Base-by-base conservation (phyloP, 805 yeast species). In the Isabelozyma pseudorhagii region DNA sequence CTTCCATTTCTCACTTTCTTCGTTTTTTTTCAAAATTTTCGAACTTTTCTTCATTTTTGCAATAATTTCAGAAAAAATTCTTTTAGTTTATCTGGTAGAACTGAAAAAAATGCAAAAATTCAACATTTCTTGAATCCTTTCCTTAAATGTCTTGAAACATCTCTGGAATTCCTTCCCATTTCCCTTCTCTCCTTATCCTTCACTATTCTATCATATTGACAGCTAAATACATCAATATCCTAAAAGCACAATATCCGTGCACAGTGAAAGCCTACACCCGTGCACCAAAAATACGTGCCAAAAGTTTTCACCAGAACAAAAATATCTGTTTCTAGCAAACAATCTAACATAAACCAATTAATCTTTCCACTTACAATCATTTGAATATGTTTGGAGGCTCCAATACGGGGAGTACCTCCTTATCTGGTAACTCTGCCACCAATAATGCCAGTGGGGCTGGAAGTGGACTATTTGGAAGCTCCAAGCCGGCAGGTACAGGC, bases 391-490 rank as follows among this genome's bases (percentile, higher is more conserved):
- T 47, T 43, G 50, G 50, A 29, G 21, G 18, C 28, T 36, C 31
- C n/a, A 42, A 15, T 14, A 43, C 36, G 21, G 25, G 46, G n/a
- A 14, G 27, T 13, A 13, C 40, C 15, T 46, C 49, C 28, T 44
- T 45, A 13, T 45, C 45, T 38, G 46, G 49, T 51, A 52, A 52
- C 13, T 46, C 52, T 31, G 5, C 36, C 10, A 17, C 42, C 28
- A 47, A 15, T 11, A 50, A 50, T 31, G 15, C 17, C 28, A 41
- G 28, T 31, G 25, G 34, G 38, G 17, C 38, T 17, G 36, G 47
- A 14, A 51, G 56, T 41, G 55, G 55, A 9, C 46, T 52, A 13
- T 49, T 52, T 45, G 55, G 55, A 8, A 45, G 29, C 6, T 38
- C 40, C 9, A 14, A 13, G 54, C 36, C 36, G 2, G 36, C 36